Evolutionary conservation across 1,284 basidiomycete species (phyloP), one percentile per base, ranked within the genome.

Genomic region (Moesziomyces sp.): DNA sequence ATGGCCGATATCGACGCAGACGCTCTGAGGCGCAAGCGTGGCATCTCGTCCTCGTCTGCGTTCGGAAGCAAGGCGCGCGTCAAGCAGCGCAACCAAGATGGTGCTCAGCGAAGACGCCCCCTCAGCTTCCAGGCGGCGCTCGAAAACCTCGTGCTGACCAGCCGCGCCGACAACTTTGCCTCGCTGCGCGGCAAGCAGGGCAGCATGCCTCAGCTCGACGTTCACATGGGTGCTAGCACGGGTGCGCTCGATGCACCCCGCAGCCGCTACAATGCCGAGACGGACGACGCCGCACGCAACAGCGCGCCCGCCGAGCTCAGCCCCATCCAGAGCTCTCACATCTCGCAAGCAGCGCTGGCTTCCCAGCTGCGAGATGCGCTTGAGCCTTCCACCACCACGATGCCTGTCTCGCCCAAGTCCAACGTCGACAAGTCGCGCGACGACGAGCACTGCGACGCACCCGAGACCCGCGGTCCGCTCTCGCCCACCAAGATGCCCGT

Each of bases 121-220:
- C 65, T 80, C 46, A 78, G 76, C 71, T 78, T 80, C 65, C 76
- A 78, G 49, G 68, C 68, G 5, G 78, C 76, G 35, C 66, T 80
- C 59, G 77, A 78, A 48, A 74, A 54, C 46, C 57, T 78, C 7
- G 60, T 73, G 19, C 52, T 74, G 19, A 66, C 66, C 5, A 52
- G 58, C 48, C 63, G 69, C 26, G 58, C 60, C 42, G 69, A 73
- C 46, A 73, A 59, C 42, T 73, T 73, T 58, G 63, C 59, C 33
- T 67, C 63, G 18, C 56, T 71, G 24, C 62, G 62, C 38, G 68
- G 68, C 58, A 61, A 58, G 50, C 68, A 71, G 45, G 55, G 59
- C 56, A 73, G 65, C 58, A 67, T 63, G 63, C 57, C 65, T 26
- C 59, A 55, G 28, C 70, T 73, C 21, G 64, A 57, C 40, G 40